Conservation (phyloP, 345 rosid genomes). For the Turnera subulata region DNA sequence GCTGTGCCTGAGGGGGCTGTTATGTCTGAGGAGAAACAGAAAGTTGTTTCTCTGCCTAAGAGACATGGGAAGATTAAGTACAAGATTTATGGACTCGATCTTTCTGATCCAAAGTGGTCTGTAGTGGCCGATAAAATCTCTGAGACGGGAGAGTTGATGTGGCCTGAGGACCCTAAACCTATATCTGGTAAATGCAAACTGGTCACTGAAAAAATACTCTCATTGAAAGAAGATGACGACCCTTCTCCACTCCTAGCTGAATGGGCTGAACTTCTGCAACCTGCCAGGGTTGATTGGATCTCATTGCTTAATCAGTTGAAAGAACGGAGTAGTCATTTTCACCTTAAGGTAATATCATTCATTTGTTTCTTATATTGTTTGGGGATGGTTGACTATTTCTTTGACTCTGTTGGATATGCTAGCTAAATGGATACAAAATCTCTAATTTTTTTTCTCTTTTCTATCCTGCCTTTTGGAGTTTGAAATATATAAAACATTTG, state of each 20-base stretch:
- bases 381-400: too few species aligned
- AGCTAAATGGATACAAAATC: too few species aligned
- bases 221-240: conserved; percentile 60
- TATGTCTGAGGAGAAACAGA: conserved; percentile 31
- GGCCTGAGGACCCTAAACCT: conserved; percentile 69
- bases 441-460: background rate
- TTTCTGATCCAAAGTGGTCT: conserved; percentile 78
- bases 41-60: conserved; percentile 59
- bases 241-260: conserved; percentile 58
- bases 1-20: conserved; percentile 20
- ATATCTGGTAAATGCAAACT: conserved; percentile 66
- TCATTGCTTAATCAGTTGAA: conserved; percentile 61
- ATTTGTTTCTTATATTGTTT: too few species aligned
- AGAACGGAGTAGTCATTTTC: conserved; percentile 37
- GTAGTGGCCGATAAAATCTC: conserved; percentile 65
- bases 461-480: background rate
- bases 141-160: conserved; percentile 52
- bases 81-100: conserved; percentile 91
- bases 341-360: conserved; percentile 82
- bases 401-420: too few species aligned
- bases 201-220: conserved; percentile 63
- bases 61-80: conserved; percentile 78
- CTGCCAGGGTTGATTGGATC: conserved; percentile 80
- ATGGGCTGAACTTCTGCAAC: conserved; percentile 75
- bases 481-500: background rate